phyloP scores from a whole-genome alignment of 768 basidiomycete species.

The Tylopilus sp. region DNA sequence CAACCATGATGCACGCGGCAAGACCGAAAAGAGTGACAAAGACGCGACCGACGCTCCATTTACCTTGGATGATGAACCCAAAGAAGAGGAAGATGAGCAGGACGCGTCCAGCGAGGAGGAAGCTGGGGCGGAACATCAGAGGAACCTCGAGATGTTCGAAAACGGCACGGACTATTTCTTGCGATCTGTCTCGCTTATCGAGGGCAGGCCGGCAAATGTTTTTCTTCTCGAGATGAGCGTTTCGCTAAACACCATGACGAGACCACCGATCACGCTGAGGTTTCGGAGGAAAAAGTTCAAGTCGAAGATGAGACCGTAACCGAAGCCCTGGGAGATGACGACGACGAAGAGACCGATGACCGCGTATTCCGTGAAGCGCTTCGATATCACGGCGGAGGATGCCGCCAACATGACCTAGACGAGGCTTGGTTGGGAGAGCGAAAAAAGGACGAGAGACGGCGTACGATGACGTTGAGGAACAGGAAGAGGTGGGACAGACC shows the following conservation, averaged over 20 bases:
- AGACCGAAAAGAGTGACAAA: conserved; percentile 89
- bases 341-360: conserved; percentile 88
- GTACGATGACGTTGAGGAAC: conserved; percentile 82
- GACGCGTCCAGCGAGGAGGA: conserved; percentile 95
- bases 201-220: conserved; percentile 86
- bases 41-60: conserved; percentile 83
- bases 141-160: background rate
- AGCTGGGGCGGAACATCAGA: conserved; percentile 46
- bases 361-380: conserved; percentile 84
- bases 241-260: conserved; percentile 99
- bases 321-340: conserved; percentile 93
- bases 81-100: conserved; percentile 99
- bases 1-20: conserved; percentile 92
- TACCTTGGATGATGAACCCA: conserved; percentile 92
- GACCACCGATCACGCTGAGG: conserved; percentile 93
- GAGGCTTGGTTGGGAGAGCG: background rate
- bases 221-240: conserved; percentile 86
- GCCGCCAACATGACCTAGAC: conserved; percentile 82
- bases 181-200: conserved; percentile 90
- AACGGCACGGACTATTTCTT: conserved; percentile 84
- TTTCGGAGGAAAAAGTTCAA: conserved; percentile 99
- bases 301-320: conserved; percentile 99
- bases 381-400: conserved; percentile 82
- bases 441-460: conserved; percentile 30
- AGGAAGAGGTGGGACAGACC: conserved; percentile 94